Conservation (phyloP, 116 monocot genomes). For the Iris pallida region DNA sequence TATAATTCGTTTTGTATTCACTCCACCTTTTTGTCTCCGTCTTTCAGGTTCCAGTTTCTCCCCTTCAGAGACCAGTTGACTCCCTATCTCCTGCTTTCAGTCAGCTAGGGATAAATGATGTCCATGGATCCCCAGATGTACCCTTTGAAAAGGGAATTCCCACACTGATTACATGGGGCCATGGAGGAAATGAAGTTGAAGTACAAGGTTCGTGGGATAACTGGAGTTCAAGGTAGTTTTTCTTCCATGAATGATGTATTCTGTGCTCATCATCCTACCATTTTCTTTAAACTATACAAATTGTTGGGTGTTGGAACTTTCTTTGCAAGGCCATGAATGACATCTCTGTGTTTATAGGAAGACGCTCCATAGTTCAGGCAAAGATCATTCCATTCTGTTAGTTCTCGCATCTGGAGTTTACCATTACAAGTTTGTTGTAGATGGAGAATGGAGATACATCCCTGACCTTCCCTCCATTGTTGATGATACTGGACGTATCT, state of each 20-base stretch:
- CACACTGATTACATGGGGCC: slow-evolving; percentile 29
- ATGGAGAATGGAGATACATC: slow-evolving; percentile 33
- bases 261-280: too few relatives aligned
- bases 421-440: slow-evolving; percentile 34
- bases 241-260: too few relatives aligned
- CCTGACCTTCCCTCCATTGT: slow-evolving; percentile 29
- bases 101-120: slow-evolving; percentile 7
- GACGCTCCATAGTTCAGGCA: slow-evolving; percentile 57
- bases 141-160: slow-evolving; percentile 23
- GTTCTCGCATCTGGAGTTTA: slow-evolving; percentile 32
- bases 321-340: too few relatives aligned
- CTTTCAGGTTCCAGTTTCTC: slow-evolving; percentile 24
- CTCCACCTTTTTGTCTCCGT: not conserved
- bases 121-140: not conserved
- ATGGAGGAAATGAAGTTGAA: slow-evolving; percentile 26
- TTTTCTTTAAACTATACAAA: too few relatives aligned
- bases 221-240: slow-evolving; percentile 29
- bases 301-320: too few relatives aligned
- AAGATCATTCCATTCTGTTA: slow-evolving; percentile 48
- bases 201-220: slow-evolving; percentile 49
- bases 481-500: slow-evolving; percentile 15
- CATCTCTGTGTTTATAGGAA: slow-evolving; percentile 28
- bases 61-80: slow-evolving; percentile 22
- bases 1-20: too few relatives aligned
- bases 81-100: slow-evolving; percentile 1